These are phyloP conservation scores for Leccinum rimulosum DNA, from an alignment of 768 basidiomycete genomes.

Conservation along the genomic window DNA sequence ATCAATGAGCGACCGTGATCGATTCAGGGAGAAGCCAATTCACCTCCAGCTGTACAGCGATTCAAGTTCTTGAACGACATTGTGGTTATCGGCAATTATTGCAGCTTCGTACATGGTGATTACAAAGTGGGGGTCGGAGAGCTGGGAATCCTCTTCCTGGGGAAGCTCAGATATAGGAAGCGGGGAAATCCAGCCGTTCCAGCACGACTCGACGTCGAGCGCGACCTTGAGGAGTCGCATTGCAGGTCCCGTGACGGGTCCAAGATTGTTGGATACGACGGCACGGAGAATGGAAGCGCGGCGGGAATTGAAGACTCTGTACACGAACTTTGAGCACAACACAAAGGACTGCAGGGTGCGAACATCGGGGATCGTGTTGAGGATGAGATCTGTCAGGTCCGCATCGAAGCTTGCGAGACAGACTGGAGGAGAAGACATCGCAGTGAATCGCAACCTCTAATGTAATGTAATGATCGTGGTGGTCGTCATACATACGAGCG, in stretches of 20 bases:
- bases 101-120: constrained; percentile 11
- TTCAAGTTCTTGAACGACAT: constrained; percentile 14
- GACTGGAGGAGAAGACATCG: not conserved
- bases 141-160: constrained; percentile 7
- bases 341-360: constrained; percentile 10
- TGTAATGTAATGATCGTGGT: not conserved
- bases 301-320: constrained; percentile 12
- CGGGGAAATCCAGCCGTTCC: constrained; percentile 13
- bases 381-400: constrained; percentile 15
- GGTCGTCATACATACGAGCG: not conserved
- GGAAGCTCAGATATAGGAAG: constrained; percentile 10
- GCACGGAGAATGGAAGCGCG: constrained; percentile 14
- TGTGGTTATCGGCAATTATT: constrained; percentile 15
- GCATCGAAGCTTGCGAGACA: constrained; percentile 1
- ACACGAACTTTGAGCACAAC: constrained; percentile 18
- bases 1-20: constrained; percentile 3
- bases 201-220: constrained; percentile 12
- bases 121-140: not conserved
- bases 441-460: not conserved
- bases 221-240: constrained; percentile 18
- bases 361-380: constrained; percentile 10
- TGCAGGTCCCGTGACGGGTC: constrained; percentile 5
- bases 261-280: constrained; percentile 17
- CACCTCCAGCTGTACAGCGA: constrained; percentile 23
- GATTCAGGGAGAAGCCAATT: not conserved